Base-by-base conservation (phyloP, 2,329 filamentous ascomycete species). In the Pseudogymnoascus sp. region DNA sequence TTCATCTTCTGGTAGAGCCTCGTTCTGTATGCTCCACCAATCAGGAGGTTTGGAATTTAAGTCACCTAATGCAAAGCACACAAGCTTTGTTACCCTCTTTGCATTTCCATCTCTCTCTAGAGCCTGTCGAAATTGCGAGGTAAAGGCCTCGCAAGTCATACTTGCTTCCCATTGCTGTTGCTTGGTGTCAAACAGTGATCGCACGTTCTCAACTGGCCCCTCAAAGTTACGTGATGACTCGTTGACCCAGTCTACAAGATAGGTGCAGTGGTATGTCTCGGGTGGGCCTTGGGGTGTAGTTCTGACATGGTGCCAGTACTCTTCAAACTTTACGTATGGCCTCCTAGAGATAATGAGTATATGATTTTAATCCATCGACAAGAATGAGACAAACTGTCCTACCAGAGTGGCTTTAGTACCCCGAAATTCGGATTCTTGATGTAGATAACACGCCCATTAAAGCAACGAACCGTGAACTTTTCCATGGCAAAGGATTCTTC, bases 21-120 rank as follows among this genome's bases (percentile, higher is more conserved):
- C 54, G 44, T 63, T 68, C 9, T 65, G 44, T 63, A 63, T 62
- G 15, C 41, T 66, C 66, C 64, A 64, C 66, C 63, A 66, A 61
- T 66, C 63, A 6, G 61, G 61, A 11, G 63, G 64, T 35, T 67
- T 66, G 59, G 35, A 36, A 47, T 64, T 61, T 58, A 70, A 59
- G 47, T 71, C 68, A 29, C 68, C 68, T 36, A 71, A 59, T 24
- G 64, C 69, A 50, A 70, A 70, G 62, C 68, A 70, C 17, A 70
- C 44, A 15, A 70, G 62, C 47, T 71, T 70, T 4, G 64, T 68
- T 47, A 70, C 66, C 64, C 61, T 67, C 57, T 61, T 65, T 59
- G 24, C 31, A 17, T 31, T 50, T 17, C 8, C 44, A 50, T 50
- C 7, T 9, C 44, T n/a, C 8, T 10, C 58, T 26, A 70, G 60